Percentiles rank a stretch among this genome's conserved stretches.
Conservation (phyloP, 352 stramenopile genomes). For the Elongisporangium undulatum region DNA sequence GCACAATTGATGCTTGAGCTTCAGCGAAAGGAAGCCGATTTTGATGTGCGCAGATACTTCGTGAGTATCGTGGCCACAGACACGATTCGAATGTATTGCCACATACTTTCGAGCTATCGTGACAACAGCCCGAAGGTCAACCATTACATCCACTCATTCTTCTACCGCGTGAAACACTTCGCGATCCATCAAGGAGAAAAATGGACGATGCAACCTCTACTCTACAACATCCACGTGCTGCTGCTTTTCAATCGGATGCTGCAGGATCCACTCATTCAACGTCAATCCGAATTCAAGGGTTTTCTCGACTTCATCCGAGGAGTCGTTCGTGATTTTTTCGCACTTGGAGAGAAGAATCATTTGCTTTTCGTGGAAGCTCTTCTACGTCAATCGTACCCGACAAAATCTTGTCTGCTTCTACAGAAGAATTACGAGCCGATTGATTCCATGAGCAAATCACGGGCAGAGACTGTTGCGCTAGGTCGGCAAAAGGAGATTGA, state of each 20-base stretch:
- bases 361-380: slow-evolving; percentile 76
- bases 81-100: slow-evolving; percentile 83
- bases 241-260: slow-evolving; percentile 83
- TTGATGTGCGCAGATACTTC: slow-evolving; percentile 83
- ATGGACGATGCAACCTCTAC: slow-evolving; percentile 82
- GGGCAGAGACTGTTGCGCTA: slow-evolving; percentile 54
- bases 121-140: slow-evolving; percentile 82
- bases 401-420: slow-evolving; percentile 63
- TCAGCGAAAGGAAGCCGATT: slow-evolving; percentile 83
- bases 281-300: slow-evolving; percentile 45
- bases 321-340: slow-evolving; percentile 78
- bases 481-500: slow-evolving; percentile 52
- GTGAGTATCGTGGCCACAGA: slow-evolving; percentile 74
- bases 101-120: slow-evolving; percentile 62
- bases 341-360: slow-evolving; percentile 71
- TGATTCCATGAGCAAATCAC: slow-evolving; percentile 56
- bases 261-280: slow-evolving; percentile 67
- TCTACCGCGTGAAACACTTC: slow-evolving; percentile 83
- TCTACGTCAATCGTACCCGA: slow-evolving; percentile 64
- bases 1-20: slow-evolving; percentile 76
- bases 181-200: slow-evolving; percentile 65
- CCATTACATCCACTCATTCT: slow-evolving; percentile 87
- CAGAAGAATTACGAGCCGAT: slow-evolving; percentile 74
- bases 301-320: slow-evolving; percentile 80
- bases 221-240: slow-evolving; percentile 83